phyloP scores from a whole-genome alignment of 495 filamentous ascomycete species.

The Xylaria castorea region DNA sequence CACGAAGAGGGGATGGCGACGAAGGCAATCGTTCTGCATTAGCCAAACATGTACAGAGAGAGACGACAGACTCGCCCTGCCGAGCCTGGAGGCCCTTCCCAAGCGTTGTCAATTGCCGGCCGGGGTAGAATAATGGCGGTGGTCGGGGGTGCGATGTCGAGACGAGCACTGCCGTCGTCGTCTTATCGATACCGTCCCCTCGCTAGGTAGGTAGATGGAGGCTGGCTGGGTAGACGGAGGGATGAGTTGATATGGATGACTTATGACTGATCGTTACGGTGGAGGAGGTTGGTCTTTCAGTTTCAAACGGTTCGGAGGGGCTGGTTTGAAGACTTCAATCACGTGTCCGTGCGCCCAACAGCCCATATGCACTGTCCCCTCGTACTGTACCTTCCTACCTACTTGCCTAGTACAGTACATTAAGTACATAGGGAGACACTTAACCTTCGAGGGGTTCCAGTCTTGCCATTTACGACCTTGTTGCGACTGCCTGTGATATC shows the following conservation, averaged over 20 bases:
- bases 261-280: slow-evolving; percentile 29
- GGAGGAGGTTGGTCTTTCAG: slow-evolving; percentile 25
- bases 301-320: slow-evolving; percentile 37
- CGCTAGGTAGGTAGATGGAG: slow-evolving; percentile 17
- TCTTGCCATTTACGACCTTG: background rate
- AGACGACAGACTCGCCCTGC: slow-evolving; percentile 16
- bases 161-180: background rate
- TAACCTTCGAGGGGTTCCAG: background rate
- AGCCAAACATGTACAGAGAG: background rate
- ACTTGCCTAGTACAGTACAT: too few relatives aligned
- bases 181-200: slow-evolving; percentile 26
- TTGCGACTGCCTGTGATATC: background rate
- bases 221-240: slow-evolving; percentile 3
- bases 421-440: too few relatives aligned
- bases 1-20: background rate
- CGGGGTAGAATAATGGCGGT: background rate
- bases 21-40: background rate
- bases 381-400: background rate
- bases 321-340: background rate
- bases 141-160: background rate
- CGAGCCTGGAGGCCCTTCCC: slow-evolving; percentile 17
- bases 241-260: slow-evolving; percentile 18
- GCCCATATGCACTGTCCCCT: background rate
- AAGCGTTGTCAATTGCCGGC: background rate
- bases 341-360: background rate